These are phyloP conservation scores for Penicillium tannophilum DNA, from an alignment of 495 filamentous ascomycete genomes.

Conservation along the genomic window DNA sequence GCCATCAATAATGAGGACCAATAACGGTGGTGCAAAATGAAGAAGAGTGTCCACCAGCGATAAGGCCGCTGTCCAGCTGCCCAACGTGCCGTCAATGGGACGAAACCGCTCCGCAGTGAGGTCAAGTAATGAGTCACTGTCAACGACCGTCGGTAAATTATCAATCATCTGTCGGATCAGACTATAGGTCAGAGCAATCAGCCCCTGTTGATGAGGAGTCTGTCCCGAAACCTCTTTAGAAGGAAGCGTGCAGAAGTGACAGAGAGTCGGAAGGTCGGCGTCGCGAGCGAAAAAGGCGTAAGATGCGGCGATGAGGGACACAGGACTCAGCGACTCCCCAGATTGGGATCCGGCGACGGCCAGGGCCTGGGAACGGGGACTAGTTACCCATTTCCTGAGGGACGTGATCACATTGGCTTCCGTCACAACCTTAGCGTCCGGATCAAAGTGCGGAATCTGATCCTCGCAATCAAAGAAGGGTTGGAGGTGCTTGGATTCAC, in stretches of 20 bases:
- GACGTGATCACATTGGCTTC: slow-evolving; percentile 38
- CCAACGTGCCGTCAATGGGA: slow-evolving; percentile 40
- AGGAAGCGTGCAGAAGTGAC: slow-evolving; percentile 46
- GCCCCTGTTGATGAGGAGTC: slow-evolving; percentile 36
- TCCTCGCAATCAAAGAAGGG: slow-evolving; percentile 46
- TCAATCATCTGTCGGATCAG: slow-evolving; percentile 53
- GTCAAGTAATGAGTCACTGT: slow-evolving; percentile 41
- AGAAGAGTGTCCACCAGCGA: slow-evolving; percentile 43
- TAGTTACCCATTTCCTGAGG: slow-evolving; percentile 43
- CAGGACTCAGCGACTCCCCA: slow-evolving; percentile 31
- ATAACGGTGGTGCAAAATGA: slow-evolving; percentile 43
- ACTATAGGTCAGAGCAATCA: slow-evolving; percentile 49
- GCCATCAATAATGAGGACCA: slow-evolving; percentile 47
- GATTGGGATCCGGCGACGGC: slow-evolving; percentile 40
- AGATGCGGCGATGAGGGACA: slow-evolving; percentile 42
- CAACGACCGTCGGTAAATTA: slow-evolving; percentile 42
- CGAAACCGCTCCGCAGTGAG: slow-evolving; percentile 44
- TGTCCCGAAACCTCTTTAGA: slow-evolving; percentile 24
- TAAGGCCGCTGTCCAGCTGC: slow-evolving; percentile 45
- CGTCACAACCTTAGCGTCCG: slow-evolving; percentile 32
- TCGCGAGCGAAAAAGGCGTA: slow-evolving; percentile 40
- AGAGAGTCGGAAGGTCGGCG: slow-evolving; percentile 42
- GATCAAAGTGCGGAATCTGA: slow-evolving; percentile 37
- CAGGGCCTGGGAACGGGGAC: slow-evolving; percentile 40
- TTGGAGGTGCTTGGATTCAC: slow-evolving; percentile 45